Evolutionary conservation across 2,329 filamentous ascomycete genomes (phyloP).

Genomic region (Aspergillus sp.): DNA sequence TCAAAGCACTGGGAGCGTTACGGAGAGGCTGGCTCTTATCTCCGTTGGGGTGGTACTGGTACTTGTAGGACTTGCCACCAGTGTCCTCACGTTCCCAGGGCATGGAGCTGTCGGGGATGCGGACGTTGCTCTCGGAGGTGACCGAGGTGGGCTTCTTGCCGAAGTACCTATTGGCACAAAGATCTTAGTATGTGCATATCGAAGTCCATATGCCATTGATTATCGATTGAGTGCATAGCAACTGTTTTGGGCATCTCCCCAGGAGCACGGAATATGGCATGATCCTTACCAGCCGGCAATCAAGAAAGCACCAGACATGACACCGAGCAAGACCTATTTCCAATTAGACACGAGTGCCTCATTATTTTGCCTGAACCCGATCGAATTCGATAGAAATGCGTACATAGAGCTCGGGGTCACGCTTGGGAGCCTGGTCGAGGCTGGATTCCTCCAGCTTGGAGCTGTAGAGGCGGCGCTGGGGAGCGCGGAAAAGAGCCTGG

Average conservation of each 20-base stretch:
- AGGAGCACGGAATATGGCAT: constrained; percentile 6
- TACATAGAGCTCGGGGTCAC: constrained; percentile 78
- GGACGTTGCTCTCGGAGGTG: constrained; percentile 78
- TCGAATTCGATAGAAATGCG: constrained; percentile 32
- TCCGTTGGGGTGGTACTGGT: constrained; percentile 84
- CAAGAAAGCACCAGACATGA: constrained; percentile 87
- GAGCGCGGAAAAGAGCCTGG: constrained; percentile 46
- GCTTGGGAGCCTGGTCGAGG: constrained; percentile 67
- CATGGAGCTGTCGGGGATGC: constrained; percentile 77
- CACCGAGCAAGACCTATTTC: constrained; percentile 78
- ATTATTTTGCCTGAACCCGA: constrained; percentile 19
- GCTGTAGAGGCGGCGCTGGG: constrained; percentile 44
- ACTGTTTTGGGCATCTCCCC: constrained; percentile 2
- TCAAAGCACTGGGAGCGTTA: constrained; percentile 92
- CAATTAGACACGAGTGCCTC: constrained; percentile 22
- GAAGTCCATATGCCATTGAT: constrained; percentile 4
- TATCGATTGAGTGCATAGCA: constrained; percentile 10
- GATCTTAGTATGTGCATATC: constrained; percentile 43
- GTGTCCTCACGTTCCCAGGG: constrained; percentile 78
- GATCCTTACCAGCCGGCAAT: constrained; percentile 73
- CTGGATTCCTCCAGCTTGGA: constrained; percentile 53
- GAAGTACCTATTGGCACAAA: constrained; percentile 62
- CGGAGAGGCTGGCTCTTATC: constrained; percentile 75
- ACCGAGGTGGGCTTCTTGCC: constrained; percentile 83
- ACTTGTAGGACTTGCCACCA: constrained; percentile 69